Conservation (phyloP, 2,329 filamentous ascomycete species). For the Fusarium marasasianum region DNA sequence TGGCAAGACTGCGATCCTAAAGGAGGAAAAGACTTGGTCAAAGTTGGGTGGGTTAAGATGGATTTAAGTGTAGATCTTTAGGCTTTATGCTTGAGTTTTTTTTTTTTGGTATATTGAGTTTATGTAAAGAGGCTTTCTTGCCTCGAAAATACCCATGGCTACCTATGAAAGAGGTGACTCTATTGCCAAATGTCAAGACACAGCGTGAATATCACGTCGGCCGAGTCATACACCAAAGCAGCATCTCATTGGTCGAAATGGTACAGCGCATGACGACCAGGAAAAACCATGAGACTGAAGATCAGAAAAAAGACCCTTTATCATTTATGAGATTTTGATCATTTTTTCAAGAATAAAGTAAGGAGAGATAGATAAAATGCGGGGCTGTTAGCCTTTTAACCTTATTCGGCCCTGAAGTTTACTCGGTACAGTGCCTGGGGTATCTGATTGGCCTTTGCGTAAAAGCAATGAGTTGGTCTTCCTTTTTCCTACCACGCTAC, state of each 20-base stretch:
- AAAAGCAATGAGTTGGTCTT: neutral
- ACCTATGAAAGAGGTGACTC: neutral
- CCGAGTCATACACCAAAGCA: neutral
- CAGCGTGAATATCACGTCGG: neutral
- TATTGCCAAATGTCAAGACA: neutral
- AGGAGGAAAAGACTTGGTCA: too few relatives aligned
- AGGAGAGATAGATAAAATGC: neutral
- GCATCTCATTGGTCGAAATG: neutral
- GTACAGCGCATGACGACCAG: neutral
- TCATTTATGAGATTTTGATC: neutral
- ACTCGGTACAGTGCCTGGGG: neutral
- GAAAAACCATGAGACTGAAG: neutral
- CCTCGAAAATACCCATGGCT: neutral
- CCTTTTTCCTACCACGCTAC: neutral
- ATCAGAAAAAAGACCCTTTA: fast-evolving
- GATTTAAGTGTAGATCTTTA: neutral
- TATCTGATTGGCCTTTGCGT: neutral
- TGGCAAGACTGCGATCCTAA: too few relatives aligned
- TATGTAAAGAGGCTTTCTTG: fast-evolving
- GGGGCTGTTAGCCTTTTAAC: neutral
- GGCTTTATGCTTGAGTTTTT: neutral
- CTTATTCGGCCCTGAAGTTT: neutral
- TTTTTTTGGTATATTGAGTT: neutral
- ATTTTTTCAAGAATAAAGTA: neutral
- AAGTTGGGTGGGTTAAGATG: neutral